A percentile compares a stretch with the other conserved stretches of the same genome.
Conservation (phyloP, 1,284 basidiomycete species). For the Cryptococcus sp. region DNA sequence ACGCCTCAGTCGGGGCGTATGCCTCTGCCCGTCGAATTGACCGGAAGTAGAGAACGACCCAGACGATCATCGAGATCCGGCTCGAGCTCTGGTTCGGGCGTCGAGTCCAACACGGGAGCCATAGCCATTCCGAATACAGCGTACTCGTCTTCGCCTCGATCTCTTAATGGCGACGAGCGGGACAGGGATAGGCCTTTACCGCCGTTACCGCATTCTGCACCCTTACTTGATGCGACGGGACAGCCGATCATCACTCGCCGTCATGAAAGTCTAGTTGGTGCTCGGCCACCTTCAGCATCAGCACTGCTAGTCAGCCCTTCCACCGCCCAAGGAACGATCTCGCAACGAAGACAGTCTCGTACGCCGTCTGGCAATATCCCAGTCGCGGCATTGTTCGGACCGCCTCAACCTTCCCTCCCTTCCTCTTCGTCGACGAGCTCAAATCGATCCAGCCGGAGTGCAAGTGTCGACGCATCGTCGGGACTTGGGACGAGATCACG, state of each 20-base stretch:
- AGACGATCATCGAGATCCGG: background rate
- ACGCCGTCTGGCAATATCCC: constrained; percentile 6
- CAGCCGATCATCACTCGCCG: constrained; percentile 5
- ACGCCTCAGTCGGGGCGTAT: constrained; percentile 12
- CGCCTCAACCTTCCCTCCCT: background rate
- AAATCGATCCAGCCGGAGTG: too few species aligned
- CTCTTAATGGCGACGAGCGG: background rate
- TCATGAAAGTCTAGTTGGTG: constrained; percentile 10
- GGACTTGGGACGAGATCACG: constrained; percentile 22
- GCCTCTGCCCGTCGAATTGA: background rate
- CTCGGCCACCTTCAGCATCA: background rate
- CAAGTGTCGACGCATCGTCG: constrained; percentile 1
- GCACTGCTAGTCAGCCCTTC: constrained; percentile 35
- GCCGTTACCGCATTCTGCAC: background rate
- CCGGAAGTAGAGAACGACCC: background rate
- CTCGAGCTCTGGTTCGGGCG: background rate
- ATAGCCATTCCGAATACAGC: too few species aligned
- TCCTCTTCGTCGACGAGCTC: background rate
- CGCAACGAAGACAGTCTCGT: constrained; percentile 38
- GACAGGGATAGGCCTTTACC: background rate
- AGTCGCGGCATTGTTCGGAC: background rate
- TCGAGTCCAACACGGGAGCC: background rate
- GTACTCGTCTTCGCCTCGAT: too few species aligned
- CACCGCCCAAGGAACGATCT: constrained; percentile 41
- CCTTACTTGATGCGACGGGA: background rate